Base-by-base conservation (phyloP, 2,329 filamentous ascomycete species). In the Zasmidium citrigriseum region DNA sequence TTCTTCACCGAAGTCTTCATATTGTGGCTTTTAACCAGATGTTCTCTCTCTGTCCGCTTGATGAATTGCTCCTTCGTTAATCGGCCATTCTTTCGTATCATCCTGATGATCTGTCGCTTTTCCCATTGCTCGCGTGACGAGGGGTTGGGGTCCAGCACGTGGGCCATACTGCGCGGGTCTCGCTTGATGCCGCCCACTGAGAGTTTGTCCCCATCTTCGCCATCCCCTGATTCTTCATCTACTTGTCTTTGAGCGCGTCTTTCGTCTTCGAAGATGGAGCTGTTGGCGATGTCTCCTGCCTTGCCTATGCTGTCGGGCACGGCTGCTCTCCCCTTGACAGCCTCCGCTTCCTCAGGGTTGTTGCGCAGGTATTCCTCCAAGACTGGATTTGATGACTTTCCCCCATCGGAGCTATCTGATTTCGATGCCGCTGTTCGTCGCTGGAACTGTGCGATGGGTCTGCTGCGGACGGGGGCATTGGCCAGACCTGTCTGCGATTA, bases 1-100 rank as follows among this genome's bases (percentile, higher is more conserved):
- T 99, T 99, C 86, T 99, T 99, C 64, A 90, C 81, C 50, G 87
- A 91, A 2, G 95, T 97, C 68, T 92, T 88, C 72, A 97, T 83
- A 66, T 85, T 84, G 48, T 88, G 83, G 62, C 87, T 91, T 75
- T 87, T 87, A 73, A 78, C 78, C 23, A 82, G 67, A 54, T 79
- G 79, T 66, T 85, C 78, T 44, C 86, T 77, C 72, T 89, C 86
- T 7, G 82, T 85, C 66, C 87, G 86, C 70, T 85, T 84, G 60
- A 97, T 83, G 55, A 83, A 80, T 67, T 92, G 84, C 52, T 83
- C 79, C 62, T 84, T 85, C 18, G 86, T 83, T 52, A 93, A 74
- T 46, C 89, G 82, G 9, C 89, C 88, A 49, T 88, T 81, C 61
- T 83, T 83, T 53, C 82, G 83, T 50, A 97, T 82, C 73, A 89